Percentiles rank a stretch among this genome's conserved stretches.
Conservation (phyloP, 495 filamentous ascomycete species). For the Xylaria acuta region DNA sequence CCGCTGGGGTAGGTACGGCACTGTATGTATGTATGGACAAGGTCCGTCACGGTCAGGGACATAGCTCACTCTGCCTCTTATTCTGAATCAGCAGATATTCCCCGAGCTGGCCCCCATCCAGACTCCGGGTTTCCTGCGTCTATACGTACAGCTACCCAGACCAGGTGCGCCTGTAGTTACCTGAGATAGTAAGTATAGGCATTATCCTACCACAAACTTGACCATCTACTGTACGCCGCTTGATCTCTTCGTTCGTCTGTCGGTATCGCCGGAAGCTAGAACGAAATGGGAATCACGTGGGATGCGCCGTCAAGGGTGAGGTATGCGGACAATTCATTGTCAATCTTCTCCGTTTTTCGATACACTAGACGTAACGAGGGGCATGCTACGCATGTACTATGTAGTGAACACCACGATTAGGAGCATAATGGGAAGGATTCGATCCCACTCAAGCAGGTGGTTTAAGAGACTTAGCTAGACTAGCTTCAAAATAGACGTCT, state of each 20-base stretch:
- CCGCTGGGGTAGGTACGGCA: neutral
- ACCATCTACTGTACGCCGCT: neutral
- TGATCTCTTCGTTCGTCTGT: neutral
- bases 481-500: conserved; percentile 1
- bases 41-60: neutral
- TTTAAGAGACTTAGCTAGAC: neutral
- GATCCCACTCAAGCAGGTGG: conserved; percentile 6
- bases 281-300: conserved; percentile 6
- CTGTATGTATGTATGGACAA: neutral
- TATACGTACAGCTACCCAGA: neutral
- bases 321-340: neutral
- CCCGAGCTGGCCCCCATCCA: neutral
- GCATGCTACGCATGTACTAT: neutral
- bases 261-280: conserved; percentile 7
- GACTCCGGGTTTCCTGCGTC: neutral
- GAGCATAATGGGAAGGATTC: neutral
- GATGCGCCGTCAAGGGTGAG: neutral
- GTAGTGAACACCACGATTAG: neutral
- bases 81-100: neutral
- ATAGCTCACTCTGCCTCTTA: neutral
- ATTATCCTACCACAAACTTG: neutral
- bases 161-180: neutral
- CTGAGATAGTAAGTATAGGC: neutral
- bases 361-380: neutral
- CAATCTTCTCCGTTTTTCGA: conserved; percentile 4